Base-by-base conservation (phyloP, 2,329 filamentous ascomycete genomes). In the Botryotinia convoluta region DNA sequence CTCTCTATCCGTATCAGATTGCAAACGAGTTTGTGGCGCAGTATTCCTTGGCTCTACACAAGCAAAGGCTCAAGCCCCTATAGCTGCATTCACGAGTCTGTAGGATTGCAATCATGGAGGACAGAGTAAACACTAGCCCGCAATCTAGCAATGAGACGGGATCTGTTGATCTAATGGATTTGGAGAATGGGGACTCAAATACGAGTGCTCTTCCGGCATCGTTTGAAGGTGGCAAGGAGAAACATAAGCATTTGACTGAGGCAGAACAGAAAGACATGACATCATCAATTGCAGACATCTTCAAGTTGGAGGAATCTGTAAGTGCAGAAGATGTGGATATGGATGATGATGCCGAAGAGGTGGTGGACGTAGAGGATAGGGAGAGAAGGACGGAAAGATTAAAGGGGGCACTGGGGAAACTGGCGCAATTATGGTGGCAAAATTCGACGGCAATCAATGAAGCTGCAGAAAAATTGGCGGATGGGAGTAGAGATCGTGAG, bases 401-500 rank as follows among this genome's bases (percentile, higher is more conserved):
- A 70, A 79, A 74, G 65, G 73, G 65, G 18, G 74, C 76, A 12
- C 64, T 78, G 32, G 60, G 75, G 18, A 70, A 71, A 9, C 61
- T 81, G 51, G 76, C 82, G 65, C 77, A 84, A 29, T 80, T 85
- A 6, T 85, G 84, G 81, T 79, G 82, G 48, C 77, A 84, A 10
- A 80, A 81, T 1, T 83, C 82, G 0, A 76, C 80, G 14, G 82
- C 85, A 0, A 80, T 90, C 26, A 85, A 86, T 71, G 72, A 77
- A 2, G 81, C 87, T 57, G 85, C 86, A 2, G 84, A 89, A 78
- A 86, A 85, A 73, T 78, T 90, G 0, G 88, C 85, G 1, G 85
- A 90, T 76, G 86, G 84, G 8, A 88, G 87, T 75, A 84, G 88
- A 78, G 84, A 87, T 78, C 84, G 87, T 89, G 77, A 83, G 86